Evolutionary conservation across 2,329 filamentous ascomycete species (phyloP), one percentile per base, ranked within the genome.

Genomic region (Plectosphaerella sp.): DNA sequence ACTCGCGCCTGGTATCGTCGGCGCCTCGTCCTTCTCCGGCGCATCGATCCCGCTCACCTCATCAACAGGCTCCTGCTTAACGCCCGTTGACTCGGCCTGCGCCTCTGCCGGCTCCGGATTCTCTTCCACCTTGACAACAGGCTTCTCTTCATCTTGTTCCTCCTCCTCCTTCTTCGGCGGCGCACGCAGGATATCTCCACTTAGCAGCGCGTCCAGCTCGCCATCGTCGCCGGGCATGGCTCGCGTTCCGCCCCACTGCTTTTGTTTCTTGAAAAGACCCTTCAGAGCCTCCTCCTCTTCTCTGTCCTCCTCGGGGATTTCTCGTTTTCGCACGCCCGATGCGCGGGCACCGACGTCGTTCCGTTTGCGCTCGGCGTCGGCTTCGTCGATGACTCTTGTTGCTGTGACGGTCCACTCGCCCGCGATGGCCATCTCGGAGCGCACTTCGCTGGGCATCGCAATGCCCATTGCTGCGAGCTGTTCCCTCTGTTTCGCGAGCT

Each of bases 391-490:
- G 4, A 83, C 76, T 45, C 83, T 77, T 41, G 89, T 81, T 6
- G 80, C 83, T 53, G 82, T 85, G 11, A 86, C 81, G 0, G 90
- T 84, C 93, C 93, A 99, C 50, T 96, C 89, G 33, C 94, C 91
- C 4, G 87, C 86, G 74, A 97, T 84, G 5, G 92, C 91, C 82
- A 97, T 84, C 54, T 94, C 89, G 2, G 80, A 77, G 54, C 90
- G 78, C 52, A 90, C 84, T 58, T 88, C 85, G 45, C 89, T 85
- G 1, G 94, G 94, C 50, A 97, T 82, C 46, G 84, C 83, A 47
- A 99, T 84, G 1, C 94, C 94, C 78, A 99, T 80, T 36, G 88
- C 89, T 5, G 88, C 91, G 11, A 99, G 76, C 69, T 97, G 91
- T 57, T 91, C 86, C 62, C 95, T 82, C 71, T 99, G 94, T 51